Conservation (phyloP, 805 yeast species). For the Pichia nakasei region DNA sequence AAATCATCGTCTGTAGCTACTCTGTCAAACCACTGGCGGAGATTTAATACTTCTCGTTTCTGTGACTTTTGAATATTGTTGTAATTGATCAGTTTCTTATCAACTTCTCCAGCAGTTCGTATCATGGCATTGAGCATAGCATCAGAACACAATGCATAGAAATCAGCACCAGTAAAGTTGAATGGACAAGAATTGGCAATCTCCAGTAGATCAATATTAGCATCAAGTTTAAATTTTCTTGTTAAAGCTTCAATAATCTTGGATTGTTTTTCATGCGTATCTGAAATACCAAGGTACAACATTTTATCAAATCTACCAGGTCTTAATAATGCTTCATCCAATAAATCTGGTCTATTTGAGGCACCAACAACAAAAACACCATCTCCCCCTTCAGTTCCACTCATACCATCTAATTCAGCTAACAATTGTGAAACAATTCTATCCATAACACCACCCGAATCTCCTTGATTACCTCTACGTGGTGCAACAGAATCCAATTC, state of each 20-base stretch:
- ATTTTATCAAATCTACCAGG: constrained; percentile 95
- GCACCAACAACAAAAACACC: constrained; percentile 99
- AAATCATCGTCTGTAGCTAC: constrained; percentile 60
- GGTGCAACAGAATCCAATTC: constrained; percentile 98
- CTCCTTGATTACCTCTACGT: constrained; percentile 97
- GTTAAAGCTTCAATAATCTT: constrained; percentile 84
- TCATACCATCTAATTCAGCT: constrained; percentile 96
- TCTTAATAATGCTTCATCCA: constrained; percentile 88
- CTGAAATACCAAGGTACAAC: constrained; percentile 88
- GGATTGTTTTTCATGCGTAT: constrained; percentile 80
- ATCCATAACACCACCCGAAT: constrained; percentile 99
- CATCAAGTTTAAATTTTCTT: constrained; percentile 60
- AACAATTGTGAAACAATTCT: constrained; percentile 91
- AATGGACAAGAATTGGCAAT: constrained; percentile 72
- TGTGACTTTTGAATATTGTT: constrained; percentile 29
- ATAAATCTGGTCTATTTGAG: constrained; percentile 89
- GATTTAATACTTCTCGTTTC: constrained; percentile 41
- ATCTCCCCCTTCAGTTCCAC: constrained; percentile 63
- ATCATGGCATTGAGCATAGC: constrained; percentile 97
- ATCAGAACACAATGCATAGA: constrained; percentile 92
- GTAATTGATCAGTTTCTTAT: constrained; percentile 45
- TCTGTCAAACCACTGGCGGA: constrained; percentile 88
- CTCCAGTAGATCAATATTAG: constrained; percentile 45
- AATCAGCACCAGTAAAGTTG: constrained; percentile 96
- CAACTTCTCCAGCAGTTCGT: constrained; percentile 71